Conservation (phyloP, 2,329 filamentous ascomycete genomes). For the Aspergillus uvarum region DNA sequence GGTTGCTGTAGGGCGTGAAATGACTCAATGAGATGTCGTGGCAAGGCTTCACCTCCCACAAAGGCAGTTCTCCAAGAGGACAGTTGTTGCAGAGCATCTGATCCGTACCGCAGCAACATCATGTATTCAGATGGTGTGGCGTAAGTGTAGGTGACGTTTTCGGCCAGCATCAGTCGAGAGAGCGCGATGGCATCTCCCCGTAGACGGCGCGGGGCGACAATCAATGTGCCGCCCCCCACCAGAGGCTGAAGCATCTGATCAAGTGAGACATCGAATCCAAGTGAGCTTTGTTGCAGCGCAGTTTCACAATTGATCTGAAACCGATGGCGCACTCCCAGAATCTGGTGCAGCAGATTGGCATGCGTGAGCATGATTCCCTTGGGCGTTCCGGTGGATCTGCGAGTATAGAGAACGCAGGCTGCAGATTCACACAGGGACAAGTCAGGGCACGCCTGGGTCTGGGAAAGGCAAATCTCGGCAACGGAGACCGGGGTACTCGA, state of each 20-base stretch:
- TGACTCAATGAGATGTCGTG: background rate
- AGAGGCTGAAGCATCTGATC: constrained; percentile 11
- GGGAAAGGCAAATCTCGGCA: background rate
- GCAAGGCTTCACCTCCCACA: constrained; percentile 12
- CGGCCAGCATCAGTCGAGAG: constrained; percentile 1
- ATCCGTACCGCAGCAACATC: constrained; percentile 4
- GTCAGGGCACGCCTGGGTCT: background rate
- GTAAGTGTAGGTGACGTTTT: constrained; percentile 9
- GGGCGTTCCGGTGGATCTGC: constrained; percentile 17
- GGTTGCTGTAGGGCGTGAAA: constrained; percentile 4
- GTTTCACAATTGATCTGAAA: background rate
- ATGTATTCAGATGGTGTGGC: constrained; percentile 8
- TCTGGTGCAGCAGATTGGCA: background rate
- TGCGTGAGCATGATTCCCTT: constrained; percentile 18
- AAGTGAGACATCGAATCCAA: constrained; percentile 13
- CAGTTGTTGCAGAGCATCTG: background rate
- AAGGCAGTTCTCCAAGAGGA: constrained; percentile 8
- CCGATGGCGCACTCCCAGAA: background rate
- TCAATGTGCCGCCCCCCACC: constrained; percentile 9
- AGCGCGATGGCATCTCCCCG: constrained; percentile 10
- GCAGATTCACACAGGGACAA: background rate
- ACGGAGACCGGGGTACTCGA: background rate
- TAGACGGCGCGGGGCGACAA: background rate
- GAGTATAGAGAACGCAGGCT: constrained; percentile 9
- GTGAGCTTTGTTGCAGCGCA: constrained; percentile 15